Percentiles rank a stretch among this genome's conserved stretches.
phyloP scores from a whole-genome alignment of 441 rosid species.

The Gossypium davidsonii region DNA sequence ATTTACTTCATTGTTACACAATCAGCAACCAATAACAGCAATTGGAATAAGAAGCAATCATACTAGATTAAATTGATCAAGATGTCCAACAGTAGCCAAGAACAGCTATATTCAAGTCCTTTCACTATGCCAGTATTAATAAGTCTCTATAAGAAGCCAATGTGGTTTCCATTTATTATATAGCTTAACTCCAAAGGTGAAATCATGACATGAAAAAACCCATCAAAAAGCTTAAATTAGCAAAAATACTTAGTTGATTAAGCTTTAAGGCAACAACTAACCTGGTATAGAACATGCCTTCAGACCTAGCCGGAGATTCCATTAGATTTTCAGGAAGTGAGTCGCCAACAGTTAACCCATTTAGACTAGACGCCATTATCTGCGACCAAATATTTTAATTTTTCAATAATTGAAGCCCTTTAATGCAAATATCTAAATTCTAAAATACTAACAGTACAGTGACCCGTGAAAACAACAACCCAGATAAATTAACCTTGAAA shows the following conservation, averaged over 20 bases:
- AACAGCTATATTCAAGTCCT: not conserved
- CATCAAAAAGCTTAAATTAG: not conserved
- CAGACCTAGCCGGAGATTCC: conserved; percentile 82
- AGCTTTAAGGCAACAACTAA: conserved; percentile 15
- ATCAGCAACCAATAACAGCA: not conserved
- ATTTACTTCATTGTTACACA: not conserved
- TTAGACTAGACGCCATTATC: conserved; percentile 96
- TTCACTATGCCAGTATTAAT: not conserved
- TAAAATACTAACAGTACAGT: not conserved
- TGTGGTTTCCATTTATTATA: not conserved
- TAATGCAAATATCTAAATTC: conserved; percentile 3
- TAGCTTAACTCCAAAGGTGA: not conserved
- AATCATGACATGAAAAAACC: not conserved
- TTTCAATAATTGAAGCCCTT: not conserved
- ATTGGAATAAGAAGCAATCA: not conserved
- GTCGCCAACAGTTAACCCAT: conserved; percentile 88
- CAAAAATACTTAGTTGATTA: not conserved
- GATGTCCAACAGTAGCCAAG: not conserved
- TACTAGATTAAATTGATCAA: not conserved
- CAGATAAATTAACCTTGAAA: not conserved
- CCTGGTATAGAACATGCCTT: conserved; percentile 47
- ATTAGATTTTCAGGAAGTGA: conserved; percentile 64
- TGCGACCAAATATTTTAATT: conserved; percentile 16
- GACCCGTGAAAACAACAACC: not conserved
- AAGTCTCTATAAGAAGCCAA: not conserved